A percentile compares a stretch with the other conserved stretches of the same genome.
Evolutionary conservation across 306 rosid species (phyloP).

Genomic region (Glycine latifolia): DNA sequence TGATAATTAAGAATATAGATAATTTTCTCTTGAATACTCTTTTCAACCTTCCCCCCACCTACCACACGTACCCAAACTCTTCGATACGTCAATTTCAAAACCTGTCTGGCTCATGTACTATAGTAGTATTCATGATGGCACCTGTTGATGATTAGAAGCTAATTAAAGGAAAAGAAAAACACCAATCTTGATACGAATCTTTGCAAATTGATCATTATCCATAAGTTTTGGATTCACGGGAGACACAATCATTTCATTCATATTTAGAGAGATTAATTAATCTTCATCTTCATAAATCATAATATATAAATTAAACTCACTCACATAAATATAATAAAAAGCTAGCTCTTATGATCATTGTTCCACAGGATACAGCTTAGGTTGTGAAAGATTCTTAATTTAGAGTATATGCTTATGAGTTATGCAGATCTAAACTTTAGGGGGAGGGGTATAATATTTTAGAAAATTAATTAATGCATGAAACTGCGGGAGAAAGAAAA

Average conservation of each 20-base stretch:
- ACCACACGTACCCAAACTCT: too few species aligned
- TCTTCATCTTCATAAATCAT: not conserved
- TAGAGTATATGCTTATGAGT: not conserved
- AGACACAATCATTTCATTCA: not conserved
- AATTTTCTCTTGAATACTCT: too few species aligned
- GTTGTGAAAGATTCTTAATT: not conserved
- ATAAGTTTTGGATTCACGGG: not conserved
- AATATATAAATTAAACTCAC: too few species aligned
- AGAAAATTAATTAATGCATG: too few species aligned
- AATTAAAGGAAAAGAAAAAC: not conserved
- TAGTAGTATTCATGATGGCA: not conserved
- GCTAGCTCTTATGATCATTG: not conserved
- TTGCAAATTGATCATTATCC: conserved; percentile 16
- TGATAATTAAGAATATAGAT: too few species aligned
- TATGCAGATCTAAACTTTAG: not conserved
- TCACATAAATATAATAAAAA: not conserved
- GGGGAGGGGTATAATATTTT: too few species aligned
- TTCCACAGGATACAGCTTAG: conserved; percentile 4
- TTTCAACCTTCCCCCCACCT: too few species aligned
- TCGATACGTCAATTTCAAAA: not conserved
- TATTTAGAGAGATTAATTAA: conserved; percentile 19
- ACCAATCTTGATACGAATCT: not conserved
- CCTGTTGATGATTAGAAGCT: not conserved
- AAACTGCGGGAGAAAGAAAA: too few species aligned
- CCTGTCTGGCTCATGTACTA: not conserved